These are phyloP conservation scores for Blastobotrys peoriensis DNA, from an alignment of 805 yeast genomes.

Conservation along the genomic window DNA sequence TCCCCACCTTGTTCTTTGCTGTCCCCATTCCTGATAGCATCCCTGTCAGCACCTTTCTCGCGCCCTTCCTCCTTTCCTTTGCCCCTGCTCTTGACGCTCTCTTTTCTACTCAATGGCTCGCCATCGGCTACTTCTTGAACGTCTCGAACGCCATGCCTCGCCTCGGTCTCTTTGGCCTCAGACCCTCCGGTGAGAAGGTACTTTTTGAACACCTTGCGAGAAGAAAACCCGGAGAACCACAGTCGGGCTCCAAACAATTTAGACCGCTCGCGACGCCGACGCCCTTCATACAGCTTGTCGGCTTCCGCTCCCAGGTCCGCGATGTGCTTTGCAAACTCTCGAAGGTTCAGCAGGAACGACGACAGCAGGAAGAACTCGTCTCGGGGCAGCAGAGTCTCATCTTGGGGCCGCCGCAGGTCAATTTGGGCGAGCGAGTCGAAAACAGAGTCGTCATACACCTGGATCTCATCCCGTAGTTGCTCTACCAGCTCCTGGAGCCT, in stretches of 20 bases:
- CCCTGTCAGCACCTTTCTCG: not conserved
- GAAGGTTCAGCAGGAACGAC: conserved; percentile 43
- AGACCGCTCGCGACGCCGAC: conserved; percentile 30
- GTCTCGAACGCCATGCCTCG: conserved; percentile 1
- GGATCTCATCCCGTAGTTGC: conserved; percentile 29
- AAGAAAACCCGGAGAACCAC: conserved; percentile 40
- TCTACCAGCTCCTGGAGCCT: not conserved
- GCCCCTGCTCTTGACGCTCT: conserved; percentile 5
- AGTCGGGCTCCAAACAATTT: conserved; percentile 35
- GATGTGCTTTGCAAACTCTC: conserved; percentile 34
- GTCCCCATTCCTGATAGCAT: too few relatives aligned
- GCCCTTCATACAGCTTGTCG: conserved; percentile 26
- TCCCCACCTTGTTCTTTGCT: too few relatives aligned
- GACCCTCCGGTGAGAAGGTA: conserved; percentile 29
- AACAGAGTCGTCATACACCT: conserved; percentile 31
- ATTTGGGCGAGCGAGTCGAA: conserved; percentile 32
- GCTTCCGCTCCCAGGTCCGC: conserved; percentile 31
- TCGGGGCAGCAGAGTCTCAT: conserved; percentile 36
- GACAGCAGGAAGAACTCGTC: conserved; percentile 47
- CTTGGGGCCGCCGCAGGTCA: conserved; percentile 14
- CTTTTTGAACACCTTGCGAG: conserved; percentile 30
- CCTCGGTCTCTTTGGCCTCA: conserved; percentile 16
- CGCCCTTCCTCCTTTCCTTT: conserved; percentile 5
- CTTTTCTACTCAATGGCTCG: conserved; percentile 1
- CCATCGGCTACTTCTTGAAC: not conserved